Evolutionary conservation across 2,329 filamentous ascomycete genomes (phyloP), one percentile per base, ranked within the genome.

Genomic region (Xylariaceae sp.): DNA sequence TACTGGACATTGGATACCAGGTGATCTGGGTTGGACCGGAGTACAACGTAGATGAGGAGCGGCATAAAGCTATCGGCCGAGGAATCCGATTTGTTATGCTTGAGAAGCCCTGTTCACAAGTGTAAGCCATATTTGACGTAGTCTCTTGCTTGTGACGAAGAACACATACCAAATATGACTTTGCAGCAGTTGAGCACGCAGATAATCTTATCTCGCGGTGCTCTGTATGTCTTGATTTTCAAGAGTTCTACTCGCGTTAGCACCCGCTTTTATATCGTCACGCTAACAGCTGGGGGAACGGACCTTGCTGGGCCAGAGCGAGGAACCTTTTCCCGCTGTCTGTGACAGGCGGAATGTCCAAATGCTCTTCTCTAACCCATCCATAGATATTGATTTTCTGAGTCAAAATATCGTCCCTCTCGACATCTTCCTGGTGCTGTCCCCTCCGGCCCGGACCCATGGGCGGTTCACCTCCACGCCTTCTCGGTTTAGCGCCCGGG

Each of bases 151-250:
- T 8, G 8, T 8, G 30, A 5, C n/a, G 2, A 45, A 42, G 17
- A 7, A 3, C 17, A 68, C 81, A 67, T 74, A 91, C 89, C 94
- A 74, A 99, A 97, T 64, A 99, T 97, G 64, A 99, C 95, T 76
- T 99, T 99, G 83, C 94, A 99, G 77, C 92, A 97, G 75, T 99
- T 99, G 58, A 99, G 78, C 51, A 97, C 91, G 74, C 94, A 99
- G 53, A 99, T 97, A 57, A 99, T 94, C 75, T 99, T 99, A 78
- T 99, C 94, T 68, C 94, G 81, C 3, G 94, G 94, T n/a, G 94
- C 94, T 66, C 95, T 86, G 72, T 99, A 99, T 7, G 90, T 94
- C 70, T 93, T 96, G 70, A 99, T 97, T 74, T 99, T 99, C 44
- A 96, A 77, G 11, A 99, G 80, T 74, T 99, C 94, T 91, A 71